Evolutionary conservation across 306 rosid genomes (phyloP), one percentile per base, ranked within the genome.

Genomic region (Parietaria judaica): DNA sequence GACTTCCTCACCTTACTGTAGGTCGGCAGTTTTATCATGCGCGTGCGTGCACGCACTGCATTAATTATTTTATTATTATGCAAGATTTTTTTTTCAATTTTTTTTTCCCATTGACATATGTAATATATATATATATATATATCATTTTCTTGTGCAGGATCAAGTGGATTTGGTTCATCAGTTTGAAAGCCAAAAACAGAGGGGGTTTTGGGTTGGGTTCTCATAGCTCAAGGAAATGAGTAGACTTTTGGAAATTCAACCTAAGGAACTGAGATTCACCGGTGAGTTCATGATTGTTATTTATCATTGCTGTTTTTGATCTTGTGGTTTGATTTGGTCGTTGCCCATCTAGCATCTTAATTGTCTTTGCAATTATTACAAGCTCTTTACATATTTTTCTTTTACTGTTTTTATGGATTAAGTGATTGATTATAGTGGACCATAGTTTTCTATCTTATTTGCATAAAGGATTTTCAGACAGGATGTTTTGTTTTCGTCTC

Each of bases 221-320:
- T 56, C 36, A 51, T 39, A 64, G 34, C 58, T 56, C 57, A 58
- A 52, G 74, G 76, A 74, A 74, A 91, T 92, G 96, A 84, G 68
- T 74, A 68, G 75, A 58, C 68, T 88, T 58, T 77, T 92, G 64
- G 83, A 84, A 68, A 82, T 92, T 66, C 84, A 92, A 50, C 96
- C 98, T 54, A 80, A 68, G 60, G 94, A 92, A 72, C 81, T 92
- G 80, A 70, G 81, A 63, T 92, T 92, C 69, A 36, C 62, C 15
- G 72, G 99, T 92, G 51, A 88, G 95, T 76, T 44, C 45, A 68
- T 72, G 35, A 13, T 61, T 23, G 66, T 63, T 47, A 17, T 13
- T 35, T 62, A 23, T 23, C 31, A 23, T 37, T 53, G 53, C 60
- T 47, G 36, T 6, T 16, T 13, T 7, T 56, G 38, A 39, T 6